Base-by-base conservation (phyloP, 257 asterid species). In the Salvia miltiorrhiza region DNA sequence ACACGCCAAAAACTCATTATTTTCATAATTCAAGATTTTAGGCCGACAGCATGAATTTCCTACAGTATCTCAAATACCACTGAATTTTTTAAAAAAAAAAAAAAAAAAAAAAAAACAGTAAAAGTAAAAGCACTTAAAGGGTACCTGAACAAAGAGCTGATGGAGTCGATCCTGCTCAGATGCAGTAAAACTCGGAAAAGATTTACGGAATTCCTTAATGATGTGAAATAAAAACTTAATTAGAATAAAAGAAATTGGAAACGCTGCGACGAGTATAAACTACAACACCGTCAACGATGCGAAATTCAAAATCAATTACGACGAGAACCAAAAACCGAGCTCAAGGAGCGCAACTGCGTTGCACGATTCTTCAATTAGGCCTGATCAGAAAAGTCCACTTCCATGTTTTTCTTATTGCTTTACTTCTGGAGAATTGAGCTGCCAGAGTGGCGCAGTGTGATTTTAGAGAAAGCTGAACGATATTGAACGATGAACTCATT, bases 361-460 rank as follows among this genome's bases (percentile, higher is more conserved):
- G 73, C 82, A 80, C 10, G 88, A 80, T 71, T 84, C 78, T 80
- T 82, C 83, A 87, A 55, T n/a, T n/a, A n/a, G n/a, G n/a, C n/a
- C n/a, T n/a, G n/a, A n/a, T n/a, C n/a, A n/a, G n/a, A n/a, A n/a
- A n/a, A n/a, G n/a, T n/a, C n/a, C n/a, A n/a, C n/a, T n/a, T n/a
- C n/a, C n/a, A n/a, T n/a, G n/a, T n/a, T n/a, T n/a, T 30, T 7
- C 35, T 30, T 30, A 30, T 30, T 4, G 35, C 35, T 30, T 30
- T 30, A 30, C 35, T n/a, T n/a, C n/a, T n/a, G n/a, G n/a, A n/a
- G n/a, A n/a, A n/a, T n/a, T n/a, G n/a, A n/a, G n/a, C n/a, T n/a
- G n/a, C n/a, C n/a, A n/a, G n/a, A n/a, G n/a, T n/a, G n/a, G n/a
- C n/a, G n/a, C n/a, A n/a, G n/a, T n/a, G n/a, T n/a, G n/a, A n/a